Conservation (phyloP, 2,329 filamentous ascomycete species). For the Ophiocordyceps camponoti-floridani region DNA sequence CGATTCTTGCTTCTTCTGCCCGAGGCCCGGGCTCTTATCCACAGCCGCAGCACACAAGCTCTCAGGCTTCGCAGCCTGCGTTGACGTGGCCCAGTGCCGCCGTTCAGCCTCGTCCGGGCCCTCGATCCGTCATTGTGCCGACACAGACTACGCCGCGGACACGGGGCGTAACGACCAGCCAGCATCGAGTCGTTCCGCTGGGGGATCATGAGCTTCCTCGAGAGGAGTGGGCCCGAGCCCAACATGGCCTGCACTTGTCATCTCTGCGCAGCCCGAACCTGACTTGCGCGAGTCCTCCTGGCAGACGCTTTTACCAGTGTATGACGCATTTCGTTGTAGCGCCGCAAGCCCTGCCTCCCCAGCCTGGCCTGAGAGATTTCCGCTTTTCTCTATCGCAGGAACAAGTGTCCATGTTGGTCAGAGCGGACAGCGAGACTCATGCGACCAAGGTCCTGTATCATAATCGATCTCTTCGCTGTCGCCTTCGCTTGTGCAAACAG, state of each 20-base stretch:
- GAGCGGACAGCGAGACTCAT: constrained; percentile 9
- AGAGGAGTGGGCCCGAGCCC: constrained; percentile 20
- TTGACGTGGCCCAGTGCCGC: neutral
- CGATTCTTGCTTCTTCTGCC: neutral
- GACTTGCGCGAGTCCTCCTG: constrained; percentile 8
- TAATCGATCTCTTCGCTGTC: constrained; percentile 41
- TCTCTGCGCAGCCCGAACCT: constrained; percentile 28
- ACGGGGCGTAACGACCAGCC: neutral
- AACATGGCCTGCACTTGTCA: constrained; percentile 27
- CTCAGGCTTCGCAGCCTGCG: neutral
- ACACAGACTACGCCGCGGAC: neutral
- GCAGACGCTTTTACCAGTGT: constrained; percentile 35
- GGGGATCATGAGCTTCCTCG: constrained; percentile 19
- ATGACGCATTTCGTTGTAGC: constrained; percentile 30
- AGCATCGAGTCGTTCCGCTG: constrained; percentile 3
- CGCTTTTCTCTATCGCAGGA: constrained; percentile 25
- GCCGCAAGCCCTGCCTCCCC: constrained; percentile 22
- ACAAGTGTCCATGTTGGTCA: constrained; percentile 17
- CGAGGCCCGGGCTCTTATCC: neutral
- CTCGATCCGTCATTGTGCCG: neutral
- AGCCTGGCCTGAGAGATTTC: constrained; percentile 21
- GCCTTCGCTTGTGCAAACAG: constrained; percentile 43
- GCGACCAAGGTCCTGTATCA: constrained; percentile 20
- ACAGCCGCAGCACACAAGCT: neutral
- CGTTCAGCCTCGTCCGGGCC: neutral